Percentiles rank a stretch among this genome's conserved stretches.
Conservation (phyloP, 179 eudicot genomes). For the Silene noctiflora region DNA sequence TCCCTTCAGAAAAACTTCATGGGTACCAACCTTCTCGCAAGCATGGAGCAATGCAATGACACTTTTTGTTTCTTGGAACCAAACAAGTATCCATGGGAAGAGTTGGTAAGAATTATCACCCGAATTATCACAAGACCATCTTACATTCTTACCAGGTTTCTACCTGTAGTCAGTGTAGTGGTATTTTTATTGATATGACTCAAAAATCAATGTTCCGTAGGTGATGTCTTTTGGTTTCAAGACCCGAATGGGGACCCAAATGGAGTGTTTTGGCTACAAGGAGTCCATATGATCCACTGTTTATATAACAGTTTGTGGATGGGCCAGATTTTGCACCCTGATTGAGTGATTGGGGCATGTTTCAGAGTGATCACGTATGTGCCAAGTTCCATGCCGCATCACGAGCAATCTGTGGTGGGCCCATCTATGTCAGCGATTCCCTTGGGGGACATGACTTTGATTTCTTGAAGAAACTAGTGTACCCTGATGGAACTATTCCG, state of each 20-base stretch:
- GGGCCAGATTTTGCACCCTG: conserved; percentile 65
- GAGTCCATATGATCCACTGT: conserved; percentile 68
- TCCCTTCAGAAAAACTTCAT: conserved; percentile 55
- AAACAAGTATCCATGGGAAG: conserved; percentile 55
- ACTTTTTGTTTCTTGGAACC: conserved; percentile 66
- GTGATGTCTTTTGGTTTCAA: conserved; percentile 66
- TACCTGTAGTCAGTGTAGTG: too few species aligned
- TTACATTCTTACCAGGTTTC: too few species aligned
- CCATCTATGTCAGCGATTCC: conserved; percentile 58
- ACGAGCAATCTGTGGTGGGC: conserved; percentile 67
- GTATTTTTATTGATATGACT: too few species aligned
- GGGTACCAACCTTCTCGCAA: conserved; percentile 52
- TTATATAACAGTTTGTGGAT: conserved; percentile 75
- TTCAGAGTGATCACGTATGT: conserved; percentile 51
- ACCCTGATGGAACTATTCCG: conserved; percentile 58
- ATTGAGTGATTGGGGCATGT: conserved; percentile 89
- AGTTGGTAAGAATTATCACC: conserved; percentile 43
- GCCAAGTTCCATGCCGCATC: conserved; percentile 66
- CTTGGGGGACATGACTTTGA: conserved; percentile 56
- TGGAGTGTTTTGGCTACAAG: conserved; percentile 68
- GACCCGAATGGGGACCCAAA: conserved; percentile 60
- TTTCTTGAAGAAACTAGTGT: conserved; percentile 44
- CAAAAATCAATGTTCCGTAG: conserved; percentile 18
- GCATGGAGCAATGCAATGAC: conserved; percentile 77
- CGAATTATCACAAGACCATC: too few species aligned